phyloP scores from a whole-genome alignment of 2,329 filamentous ascomycete species.

The Cordyceps cateniannulata region DNA sequence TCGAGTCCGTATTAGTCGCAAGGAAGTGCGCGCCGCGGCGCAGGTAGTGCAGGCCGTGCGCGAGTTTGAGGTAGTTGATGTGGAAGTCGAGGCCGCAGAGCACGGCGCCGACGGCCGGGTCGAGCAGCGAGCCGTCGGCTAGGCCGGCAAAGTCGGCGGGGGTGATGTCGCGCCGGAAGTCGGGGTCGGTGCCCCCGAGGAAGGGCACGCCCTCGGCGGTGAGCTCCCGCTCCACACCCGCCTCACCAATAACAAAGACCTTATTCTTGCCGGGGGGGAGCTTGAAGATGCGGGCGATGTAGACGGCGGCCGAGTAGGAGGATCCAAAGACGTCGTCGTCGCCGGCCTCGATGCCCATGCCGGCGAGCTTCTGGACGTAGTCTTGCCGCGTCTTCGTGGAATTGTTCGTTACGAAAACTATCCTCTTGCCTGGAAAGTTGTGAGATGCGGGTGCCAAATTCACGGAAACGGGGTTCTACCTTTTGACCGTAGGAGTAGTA shows the following conservation, averaged over 20 bases:
- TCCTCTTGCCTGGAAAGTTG: constrained; percentile 65
- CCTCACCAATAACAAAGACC: constrained; percentile 89
- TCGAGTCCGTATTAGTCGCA: constrained; percentile 89
- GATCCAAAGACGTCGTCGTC: constrained; percentile 94
- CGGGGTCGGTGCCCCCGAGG: constrained; percentile 80
- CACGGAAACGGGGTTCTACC: constrained; percentile 40
- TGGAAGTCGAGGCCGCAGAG: constrained; percentile 90
- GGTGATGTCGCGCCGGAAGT: constrained; percentile 68
- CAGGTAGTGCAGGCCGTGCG: constrained; percentile 80
- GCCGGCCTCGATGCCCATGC: constrained; percentile 69
- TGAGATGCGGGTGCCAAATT: background rate
- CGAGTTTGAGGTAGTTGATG: constrained; percentile 88
- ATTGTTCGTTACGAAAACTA: constrained; percentile 98
- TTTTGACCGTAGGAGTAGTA: constrained; percentile 74
- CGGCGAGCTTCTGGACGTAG: constrained; percentile 85
- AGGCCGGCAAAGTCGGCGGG: constrained; percentile 75
- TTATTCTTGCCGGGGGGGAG: constrained; percentile 77
- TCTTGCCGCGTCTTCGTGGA: constrained; percentile 91
- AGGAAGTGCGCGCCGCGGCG: constrained; percentile 76
- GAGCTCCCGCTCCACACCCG: constrained; percentile 85
- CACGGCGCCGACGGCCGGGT: constrained; percentile 84
- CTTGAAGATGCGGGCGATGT: constrained; percentile 87
- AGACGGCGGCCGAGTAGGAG: constrained; percentile 89
- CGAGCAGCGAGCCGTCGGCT: constrained; percentile 67
- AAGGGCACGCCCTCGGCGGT: constrained; percentile 70